Percentiles rank a stretch among this genome's conserved stretches.
Conservation (phyloP, 116 monocot genomes). For the Dioscorea cayenensis region DNA sequence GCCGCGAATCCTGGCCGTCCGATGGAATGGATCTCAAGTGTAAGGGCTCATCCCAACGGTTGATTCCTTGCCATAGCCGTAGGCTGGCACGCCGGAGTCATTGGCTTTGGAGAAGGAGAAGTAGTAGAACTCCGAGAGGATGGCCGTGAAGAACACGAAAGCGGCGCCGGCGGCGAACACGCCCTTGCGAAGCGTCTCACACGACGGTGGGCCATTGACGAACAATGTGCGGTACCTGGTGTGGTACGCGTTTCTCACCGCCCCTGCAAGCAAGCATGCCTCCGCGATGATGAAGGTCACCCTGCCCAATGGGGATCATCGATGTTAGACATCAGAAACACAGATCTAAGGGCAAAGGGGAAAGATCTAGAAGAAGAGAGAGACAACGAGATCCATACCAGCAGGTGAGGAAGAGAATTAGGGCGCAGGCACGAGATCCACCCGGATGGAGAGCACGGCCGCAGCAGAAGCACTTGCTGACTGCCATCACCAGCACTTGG, state of each 20-base stretch:
- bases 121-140: slow-evolving; percentile 53
- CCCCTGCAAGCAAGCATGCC: slow-evolving; percentile 75
- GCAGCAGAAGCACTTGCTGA: slow-evolving; percentile 91
- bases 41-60: slow-evolving; percentile 36
- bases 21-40: slow-evolving; percentile 11
- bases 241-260: slow-evolving; percentile 82
- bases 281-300: slow-evolving; percentile 69
- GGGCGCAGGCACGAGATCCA: slow-evolving; percentile 77
- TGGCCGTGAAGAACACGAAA: slow-evolving; percentile 65
- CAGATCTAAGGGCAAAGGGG: no score
- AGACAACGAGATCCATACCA: slow-evolving; percentile 42
- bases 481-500: slow-evolving; percentile 67
- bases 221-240: slow-evolving; percentile 42
- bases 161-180: slow-evolving; percentile 75
- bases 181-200: slow-evolving; percentile 64
- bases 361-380: neutral
- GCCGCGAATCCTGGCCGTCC: no score
- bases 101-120: slow-evolving; percentile 34
- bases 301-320: slow-evolving; percentile 27
- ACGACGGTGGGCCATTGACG: slow-evolving; percentile 20
- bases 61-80: slow-evolving; percentile 10
- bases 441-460: slow-evolving; percentile 63
- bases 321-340: no score
- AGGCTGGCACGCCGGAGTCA: slow-evolving; percentile 14
- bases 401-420: slow-evolving; percentile 56